Evolutionary conservation across 2,329 filamentous ascomycete species (phyloP), one percentile per base, ranked within the genome.

Genomic region (Colletotrichum sidae): DNA sequence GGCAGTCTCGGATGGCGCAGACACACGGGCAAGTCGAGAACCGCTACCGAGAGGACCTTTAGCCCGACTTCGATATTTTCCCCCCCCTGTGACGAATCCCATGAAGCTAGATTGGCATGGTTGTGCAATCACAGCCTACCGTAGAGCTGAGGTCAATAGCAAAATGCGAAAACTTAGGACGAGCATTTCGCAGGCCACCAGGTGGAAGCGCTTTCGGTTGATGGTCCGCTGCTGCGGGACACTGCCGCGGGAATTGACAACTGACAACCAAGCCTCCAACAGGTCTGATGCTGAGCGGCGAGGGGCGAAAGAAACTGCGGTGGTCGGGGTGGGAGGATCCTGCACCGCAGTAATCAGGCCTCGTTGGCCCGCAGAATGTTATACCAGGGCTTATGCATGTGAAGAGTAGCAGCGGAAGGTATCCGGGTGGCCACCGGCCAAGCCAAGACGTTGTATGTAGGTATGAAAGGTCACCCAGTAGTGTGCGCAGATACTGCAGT

Each of bases 321-420:
- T 15, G 15, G 15, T 25, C 25, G 17, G 15, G n/a, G 13, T 10
- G 15, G 25, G 39, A 58, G 46, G 25, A 51, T 51, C 46, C 35
- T 7, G 25, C 15, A 17, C 17, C 13, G 11, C 25, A 45, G 38
- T 35, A 39, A 15, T 25, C 41, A 46, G 55, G 37, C 47, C 42
- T 38, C 15, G 34, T 35, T 41, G 38, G 52, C 38, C 38, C 25
- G 49, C 41, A 52, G 42, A 53, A 15, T 33, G 55, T 51, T 15
- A 51, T 58, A 8, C 8, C 50, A 50, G 44, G 61, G 49, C 50
- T 44, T 46, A 45, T 65, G 57, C 57, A 65, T 55, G 46, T 45
- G 39, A 42, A n/a, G 38, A 17, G 46, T 50, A 17, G 53, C 62
- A 39, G 37, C 53, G 58, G 62, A 57, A 52, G 15, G 33, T 58